Evolutionary conservation across 2,329 filamentous ascomycete genomes (phyloP).

Genomic region (Sporothrix pallida): DNA sequence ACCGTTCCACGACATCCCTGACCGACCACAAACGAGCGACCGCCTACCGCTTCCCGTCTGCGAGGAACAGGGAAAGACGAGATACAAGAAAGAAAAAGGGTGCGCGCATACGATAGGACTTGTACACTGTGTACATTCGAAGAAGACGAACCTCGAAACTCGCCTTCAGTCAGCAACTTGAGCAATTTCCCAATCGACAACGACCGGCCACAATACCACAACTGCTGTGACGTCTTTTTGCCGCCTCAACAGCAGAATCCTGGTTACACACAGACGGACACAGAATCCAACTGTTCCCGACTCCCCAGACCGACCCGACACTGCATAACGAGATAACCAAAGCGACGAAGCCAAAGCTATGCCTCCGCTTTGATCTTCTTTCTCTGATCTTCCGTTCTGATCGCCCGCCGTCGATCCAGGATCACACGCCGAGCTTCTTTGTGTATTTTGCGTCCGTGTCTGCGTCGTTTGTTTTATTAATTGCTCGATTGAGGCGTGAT

Average conservation of each 20-base stretch:
- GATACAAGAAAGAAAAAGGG: not conserved
- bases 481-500: not conserved
- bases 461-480: no score
- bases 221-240: no score
- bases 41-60: not conserved
- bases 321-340: not conserved
- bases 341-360: not conserved
- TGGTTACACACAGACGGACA: not conserved
- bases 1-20: constrained; percentile 17
- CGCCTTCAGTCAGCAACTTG: not conserved
- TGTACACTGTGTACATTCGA: not conserved
- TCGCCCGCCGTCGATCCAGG: no score
- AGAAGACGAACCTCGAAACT: not conserved
- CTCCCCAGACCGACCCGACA: not conserved
- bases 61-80: not conserved
- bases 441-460: no score
- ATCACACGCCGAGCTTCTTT: no score
- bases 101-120: not conserved
- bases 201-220: no score
- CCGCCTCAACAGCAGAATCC: no score
- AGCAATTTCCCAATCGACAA: no score
- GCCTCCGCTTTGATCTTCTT: not conserved
- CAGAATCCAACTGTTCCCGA: not conserved
- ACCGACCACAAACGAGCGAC: constrained; percentile 14
- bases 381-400: not conserved